A percentile compares a stretch with the other conserved stretches of the same genome.
phyloP scores from a whole-genome alignment of 2,329 filamentous ascomycete genomes.

The Zymoseptoria pseudotritici region DNA sequence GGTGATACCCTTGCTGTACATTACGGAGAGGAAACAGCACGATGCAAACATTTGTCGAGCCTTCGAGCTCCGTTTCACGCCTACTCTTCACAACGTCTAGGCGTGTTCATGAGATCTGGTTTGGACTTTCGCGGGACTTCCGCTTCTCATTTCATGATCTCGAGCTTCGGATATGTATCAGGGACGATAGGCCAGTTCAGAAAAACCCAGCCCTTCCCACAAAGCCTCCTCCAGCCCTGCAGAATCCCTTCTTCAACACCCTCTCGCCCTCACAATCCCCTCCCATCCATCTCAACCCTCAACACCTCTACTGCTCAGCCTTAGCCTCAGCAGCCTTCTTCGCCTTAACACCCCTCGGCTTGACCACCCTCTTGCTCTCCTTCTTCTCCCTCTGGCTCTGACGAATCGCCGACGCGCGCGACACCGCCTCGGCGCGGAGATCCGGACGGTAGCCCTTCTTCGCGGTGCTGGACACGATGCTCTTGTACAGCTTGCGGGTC shows the following conservation, averaged over 20 bases:
- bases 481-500: slow-evolving; percentile 82
- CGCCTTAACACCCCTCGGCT: slow-evolving; percentile 30
- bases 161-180: neutral
- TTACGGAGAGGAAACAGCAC: neutral
- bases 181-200: neutral
- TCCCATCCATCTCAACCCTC: neutral
- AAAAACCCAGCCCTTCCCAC: neutral
- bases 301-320: slow-evolving; percentile 3
- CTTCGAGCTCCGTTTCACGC: no score
- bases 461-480: slow-evolving; percentile 72
- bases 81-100: no score
- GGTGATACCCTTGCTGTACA: neutral
- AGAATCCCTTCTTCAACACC: neutral
- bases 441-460: slow-evolving; percentile 70
- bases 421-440: slow-evolving; percentile 57
- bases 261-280: neutral
- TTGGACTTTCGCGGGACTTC: neutral
- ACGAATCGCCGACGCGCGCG: slow-evolving; percentile 72
- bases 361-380: slow-evolving; percentile 64
- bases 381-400: slow-evolving; percentile 70
- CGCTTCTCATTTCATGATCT: slow-evolving; percentile 1
- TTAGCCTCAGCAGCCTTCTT: slow-evolving; percentile 20
- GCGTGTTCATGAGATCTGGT: neutral
- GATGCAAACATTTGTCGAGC: neutral
- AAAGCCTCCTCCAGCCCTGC: neutral